These are phyloP conservation scores for Yamadazyma mexicana DNA, from an alignment of 1,139 yeast species.

Conservation along the genomic window DNA sequence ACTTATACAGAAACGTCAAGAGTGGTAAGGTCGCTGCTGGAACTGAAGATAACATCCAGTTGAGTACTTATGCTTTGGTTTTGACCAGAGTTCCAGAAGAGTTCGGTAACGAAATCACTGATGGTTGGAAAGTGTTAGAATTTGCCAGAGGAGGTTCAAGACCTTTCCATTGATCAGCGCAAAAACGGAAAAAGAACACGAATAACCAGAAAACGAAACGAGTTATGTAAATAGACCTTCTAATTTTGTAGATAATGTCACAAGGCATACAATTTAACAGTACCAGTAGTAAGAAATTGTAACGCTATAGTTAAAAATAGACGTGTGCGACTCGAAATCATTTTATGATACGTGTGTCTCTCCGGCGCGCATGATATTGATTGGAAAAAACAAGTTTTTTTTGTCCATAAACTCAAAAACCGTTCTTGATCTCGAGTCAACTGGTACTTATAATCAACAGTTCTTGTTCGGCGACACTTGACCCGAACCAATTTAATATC, in stretches of 20 bases:
- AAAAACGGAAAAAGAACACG: not conserved
- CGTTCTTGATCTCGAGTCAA: no score
- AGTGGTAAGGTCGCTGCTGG: constrained; percentile 97
- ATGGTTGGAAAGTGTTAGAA: constrained; percentile 96
- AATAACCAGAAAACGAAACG: not conserved
- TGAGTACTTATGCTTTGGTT: constrained; percentile 95
- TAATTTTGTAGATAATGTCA: not conserved
- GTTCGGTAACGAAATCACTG: constrained; percentile 85
- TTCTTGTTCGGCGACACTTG: no score
- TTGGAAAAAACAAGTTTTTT: not conserved
- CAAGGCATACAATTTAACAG: no score
- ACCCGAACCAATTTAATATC: no score
- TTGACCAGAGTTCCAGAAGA: constrained; percentile 91
- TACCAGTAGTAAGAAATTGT: no score
- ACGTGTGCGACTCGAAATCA: no score
- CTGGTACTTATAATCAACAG: no score
- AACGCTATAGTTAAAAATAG: no score
- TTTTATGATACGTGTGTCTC: not conserved
- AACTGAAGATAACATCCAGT: constrained; percentile 87
- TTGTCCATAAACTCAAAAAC: not conserved
- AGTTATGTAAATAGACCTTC: constrained; percentile 1
- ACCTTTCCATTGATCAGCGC: constrained; percentile 79
- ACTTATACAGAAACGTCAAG: constrained; percentile 82
- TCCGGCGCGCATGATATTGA: not conserved
- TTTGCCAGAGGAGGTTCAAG: constrained; percentile 94